Conservation (phyloP, 2,329 filamentous ascomycete genomes). For the Fusarium abutilonis region DNA sequence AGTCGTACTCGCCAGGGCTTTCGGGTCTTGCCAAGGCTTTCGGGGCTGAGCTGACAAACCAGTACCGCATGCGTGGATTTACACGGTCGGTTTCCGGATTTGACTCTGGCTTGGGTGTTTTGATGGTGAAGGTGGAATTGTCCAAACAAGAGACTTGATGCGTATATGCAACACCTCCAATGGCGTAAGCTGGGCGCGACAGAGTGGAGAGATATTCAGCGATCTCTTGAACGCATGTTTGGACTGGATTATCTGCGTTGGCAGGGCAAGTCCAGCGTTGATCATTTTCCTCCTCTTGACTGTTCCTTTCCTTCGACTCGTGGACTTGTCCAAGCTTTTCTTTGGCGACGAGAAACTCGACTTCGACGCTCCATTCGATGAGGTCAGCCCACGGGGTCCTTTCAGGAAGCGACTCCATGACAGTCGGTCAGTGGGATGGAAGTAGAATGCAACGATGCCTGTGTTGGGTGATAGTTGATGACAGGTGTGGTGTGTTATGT, state of each 20-base stretch:
- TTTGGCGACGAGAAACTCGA: constrained; percentile 43
- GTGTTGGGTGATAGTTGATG: too few species aligned
- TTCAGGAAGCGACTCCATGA: too few species aligned
- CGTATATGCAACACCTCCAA: constrained; percentile 22
- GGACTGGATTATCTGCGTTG: constrained; percentile 11
- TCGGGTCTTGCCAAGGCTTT: constrained; percentile 9
- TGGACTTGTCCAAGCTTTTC: constrained; percentile 7
- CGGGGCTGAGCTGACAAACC: constrained; percentile 28
- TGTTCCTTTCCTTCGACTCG: neutral
- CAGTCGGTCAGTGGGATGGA: too few species aligned
- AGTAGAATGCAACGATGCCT: too few species aligned
- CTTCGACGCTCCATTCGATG: constrained; percentile 32
- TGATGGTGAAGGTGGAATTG: constrained; percentile 1
- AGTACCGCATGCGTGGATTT: constrained; percentile 7
- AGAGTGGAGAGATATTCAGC: constrained; percentile 11
- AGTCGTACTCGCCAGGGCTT: constrained; percentile 41
- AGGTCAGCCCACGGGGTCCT: neutral
- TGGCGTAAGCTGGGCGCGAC: neutral
- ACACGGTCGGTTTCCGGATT: neutral
- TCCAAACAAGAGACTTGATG: neutral
- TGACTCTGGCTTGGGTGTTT: neutral
- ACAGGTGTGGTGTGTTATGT: too few species aligned
- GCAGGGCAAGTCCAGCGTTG: constrained; percentile 37
- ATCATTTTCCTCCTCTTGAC: too few species aligned
- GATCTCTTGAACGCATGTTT: constrained; percentile 19